Evolutionary conservation across 805 yeast genomes (phyloP).

Genomic region (Candida sphagnicola): DNA sequence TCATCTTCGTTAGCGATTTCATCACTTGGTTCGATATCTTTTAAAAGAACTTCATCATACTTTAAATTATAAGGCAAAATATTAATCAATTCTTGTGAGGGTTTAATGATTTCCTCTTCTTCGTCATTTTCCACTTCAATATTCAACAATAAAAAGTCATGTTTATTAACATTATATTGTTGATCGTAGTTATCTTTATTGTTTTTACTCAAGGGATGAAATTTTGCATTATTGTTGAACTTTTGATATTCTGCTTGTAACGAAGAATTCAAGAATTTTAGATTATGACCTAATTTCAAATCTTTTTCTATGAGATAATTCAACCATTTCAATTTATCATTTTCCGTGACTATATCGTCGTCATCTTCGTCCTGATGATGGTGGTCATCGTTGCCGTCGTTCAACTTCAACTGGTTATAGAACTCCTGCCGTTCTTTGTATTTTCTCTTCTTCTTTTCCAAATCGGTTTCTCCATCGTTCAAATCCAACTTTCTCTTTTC

Average conservation of each 20-base stretch:
- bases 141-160: constrained; percentile 26
- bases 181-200: constrained; percentile 16
- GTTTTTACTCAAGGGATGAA: constrained; percentile 22
- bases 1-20: constrained; percentile 20
- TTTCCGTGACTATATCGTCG: constrained; percentile 13
- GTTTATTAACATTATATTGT: constrained; percentile 22
- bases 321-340: constrained; percentile 32
- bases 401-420: constrained; percentile 33
- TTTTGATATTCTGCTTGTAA: constrained; percentile 23
- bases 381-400: constrained; percentile 13
- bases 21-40: constrained; percentile 16
- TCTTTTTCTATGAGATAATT: constrained; percentile 35
- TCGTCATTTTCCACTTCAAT: constrained; percentile 19
- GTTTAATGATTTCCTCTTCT: constrained; percentile 11
- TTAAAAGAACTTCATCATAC: constrained; percentile 20
- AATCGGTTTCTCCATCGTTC: constrained; percentile 29
- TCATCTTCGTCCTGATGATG: constrained; percentile 15
- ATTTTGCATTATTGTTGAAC: constrained; percentile 23
- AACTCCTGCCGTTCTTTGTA: constrained; percentile 36
- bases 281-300: constrained; percentile 32
- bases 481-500: constrained; percentile 37
- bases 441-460: constrained; percentile 30
- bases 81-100: constrained; percentile 19
- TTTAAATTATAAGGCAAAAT: constrained; percentile 30
- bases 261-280: constrained; percentile 28